phyloP scores from a whole-genome alignment of 257 asterid genomes.

The Marsdenia floribunda region DNA sequence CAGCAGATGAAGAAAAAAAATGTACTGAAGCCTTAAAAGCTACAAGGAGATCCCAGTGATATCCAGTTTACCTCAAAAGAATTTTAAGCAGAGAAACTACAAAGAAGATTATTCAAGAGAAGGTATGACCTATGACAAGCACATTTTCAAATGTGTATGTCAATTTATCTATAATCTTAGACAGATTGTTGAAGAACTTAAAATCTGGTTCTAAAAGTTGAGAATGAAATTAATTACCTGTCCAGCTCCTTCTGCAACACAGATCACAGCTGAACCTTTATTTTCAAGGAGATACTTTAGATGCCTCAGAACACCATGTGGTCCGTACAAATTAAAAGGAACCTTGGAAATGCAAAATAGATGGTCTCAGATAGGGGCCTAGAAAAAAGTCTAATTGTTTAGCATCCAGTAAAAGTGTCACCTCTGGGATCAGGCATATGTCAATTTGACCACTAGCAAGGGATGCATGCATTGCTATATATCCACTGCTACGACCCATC shows the following conservation, averaged over 20 bases:
- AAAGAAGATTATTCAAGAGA: background rate
- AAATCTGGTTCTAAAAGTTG: slow-evolving; percentile 1
- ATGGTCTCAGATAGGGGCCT: slow-evolving; percentile 11
- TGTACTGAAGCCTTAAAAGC: background rate
- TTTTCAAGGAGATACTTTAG: slow-evolving; percentile 74
- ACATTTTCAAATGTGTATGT: background rate
- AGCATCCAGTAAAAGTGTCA: slow-evolving; percentile 16
- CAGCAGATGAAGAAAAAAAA: background rate
- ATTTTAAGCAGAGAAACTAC: background rate
- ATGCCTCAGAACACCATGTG: slow-evolving; percentile 82
- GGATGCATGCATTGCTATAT: slow-evolving; percentile 96
- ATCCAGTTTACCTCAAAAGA: background rate
- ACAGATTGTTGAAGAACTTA: background rate
- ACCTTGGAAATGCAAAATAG: slow-evolving; percentile 42
- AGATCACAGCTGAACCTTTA: slow-evolving; percentile 92
- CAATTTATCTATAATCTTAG: background rate
- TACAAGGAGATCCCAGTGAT: background rate
- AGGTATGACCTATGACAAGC: background rate
- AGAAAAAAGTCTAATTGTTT: background rate
- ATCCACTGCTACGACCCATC: slow-evolving; percentile 98
- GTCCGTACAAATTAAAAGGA: slow-evolving; percentile 78
- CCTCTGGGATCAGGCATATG: slow-evolving; percentile 96
- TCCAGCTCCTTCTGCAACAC: slow-evolving; percentile 99
- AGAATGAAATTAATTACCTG: slow-evolving; percentile 47
- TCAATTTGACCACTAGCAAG: slow-evolving; percentile 98